Conservation (phyloP, 805 yeast genomes). For the Wickerhamomyces sydowiorum region DNA sequence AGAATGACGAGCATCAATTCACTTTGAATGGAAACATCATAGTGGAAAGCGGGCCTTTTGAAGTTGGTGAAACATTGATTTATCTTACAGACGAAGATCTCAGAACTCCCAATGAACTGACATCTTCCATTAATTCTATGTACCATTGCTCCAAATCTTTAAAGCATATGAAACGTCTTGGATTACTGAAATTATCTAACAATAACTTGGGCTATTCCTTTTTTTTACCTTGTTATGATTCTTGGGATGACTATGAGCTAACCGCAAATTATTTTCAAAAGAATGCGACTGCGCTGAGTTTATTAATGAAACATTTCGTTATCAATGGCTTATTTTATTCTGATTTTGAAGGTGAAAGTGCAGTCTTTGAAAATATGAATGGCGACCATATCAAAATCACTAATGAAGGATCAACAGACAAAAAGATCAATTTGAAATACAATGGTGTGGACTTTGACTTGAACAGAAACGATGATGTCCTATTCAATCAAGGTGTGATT, state of each 20-base stretch:
- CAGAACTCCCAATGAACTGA: conserved; percentile 56
- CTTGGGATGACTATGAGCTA: conserved; percentile 65
- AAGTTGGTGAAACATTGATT: conserved; percentile 60
- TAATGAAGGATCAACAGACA: conserved; percentile 10
- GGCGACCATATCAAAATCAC: conserved; percentile 19
- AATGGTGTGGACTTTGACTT: conserved; percentile 17
- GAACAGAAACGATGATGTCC: conserved; percentile 48
- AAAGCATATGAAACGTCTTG: conserved; percentile 45
- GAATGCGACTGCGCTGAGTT: conserved; percentile 45
- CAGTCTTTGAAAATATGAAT: conserved; percentile 25
- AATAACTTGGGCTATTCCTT: conserved; percentile 66
- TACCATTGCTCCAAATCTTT: conserved; percentile 62
- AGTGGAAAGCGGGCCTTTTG: conserved; percentile 38
- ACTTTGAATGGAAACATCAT: conserved; percentile 52
- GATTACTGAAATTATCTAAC: conserved; percentile 44
- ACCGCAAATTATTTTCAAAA: conserved; percentile 50
- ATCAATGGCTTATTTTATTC: conserved; percentile 63
- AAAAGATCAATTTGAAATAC: conserved; percentile 15
- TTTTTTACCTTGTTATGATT: conserved; percentile 68
- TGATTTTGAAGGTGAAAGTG: conserved; percentile 37
- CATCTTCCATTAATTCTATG: conserved; percentile 59
- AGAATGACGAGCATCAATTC: conserved; percentile 24
- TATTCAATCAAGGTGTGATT: conserved; percentile 81
- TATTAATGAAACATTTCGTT: conserved; percentile 51
- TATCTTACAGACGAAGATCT: conserved; percentile 59